Evolutionary conservation across 1,139 yeast species (phyloP), one percentile per base, ranked within the genome.

Genomic region (Scheffersomyces titani): DNA sequence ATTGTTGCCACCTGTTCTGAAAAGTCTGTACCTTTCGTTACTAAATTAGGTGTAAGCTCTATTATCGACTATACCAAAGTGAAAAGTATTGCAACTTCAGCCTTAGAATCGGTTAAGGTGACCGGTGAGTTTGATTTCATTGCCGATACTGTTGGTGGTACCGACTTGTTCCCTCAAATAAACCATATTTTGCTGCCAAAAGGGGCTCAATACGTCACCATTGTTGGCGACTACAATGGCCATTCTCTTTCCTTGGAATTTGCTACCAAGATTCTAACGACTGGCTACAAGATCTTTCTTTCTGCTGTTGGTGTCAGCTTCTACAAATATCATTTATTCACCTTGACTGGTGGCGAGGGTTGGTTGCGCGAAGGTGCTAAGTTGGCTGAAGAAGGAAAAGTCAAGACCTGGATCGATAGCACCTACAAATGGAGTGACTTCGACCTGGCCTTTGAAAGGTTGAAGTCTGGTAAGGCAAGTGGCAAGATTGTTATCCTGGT

Each of bases 401-500:
- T 86, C 52, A 70, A 71, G 50, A 74, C 85, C 13, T 68, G 74
- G 7, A 74, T 89, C 52, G 94, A 89, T 68, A 75, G 86, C 13
- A 81, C 80, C 21, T 79, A 75, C 61, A 68, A 77, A 5, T 78
- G 88, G 63, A 80, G 75, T 3, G 80, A 87, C 18, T 82, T 72
- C 62, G 66, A 80, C 52, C 66, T 73, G 5, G 94, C 91, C 0
- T 65, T 81, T 54, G 80, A 81, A 6, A 75, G 71, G 59, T 68
- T 88, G 47, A 70, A 68, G 18, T 69, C 77, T 18, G 82, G 83
- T 55, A 76, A 70, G 53, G 86, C 88, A 3, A 78, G 77, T 57
- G 96, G 96, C 47, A 90, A 90, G 67, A 77, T 89, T 48, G 80
- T 89, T 6, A 60, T 84, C 44, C 67, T 69, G 59, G 63, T 75